These are phyloP conservation scores for Termitomyces sp. DNA, from an alignment of 768 basidiomycete genomes.

Conservation along the genomic window DNA sequence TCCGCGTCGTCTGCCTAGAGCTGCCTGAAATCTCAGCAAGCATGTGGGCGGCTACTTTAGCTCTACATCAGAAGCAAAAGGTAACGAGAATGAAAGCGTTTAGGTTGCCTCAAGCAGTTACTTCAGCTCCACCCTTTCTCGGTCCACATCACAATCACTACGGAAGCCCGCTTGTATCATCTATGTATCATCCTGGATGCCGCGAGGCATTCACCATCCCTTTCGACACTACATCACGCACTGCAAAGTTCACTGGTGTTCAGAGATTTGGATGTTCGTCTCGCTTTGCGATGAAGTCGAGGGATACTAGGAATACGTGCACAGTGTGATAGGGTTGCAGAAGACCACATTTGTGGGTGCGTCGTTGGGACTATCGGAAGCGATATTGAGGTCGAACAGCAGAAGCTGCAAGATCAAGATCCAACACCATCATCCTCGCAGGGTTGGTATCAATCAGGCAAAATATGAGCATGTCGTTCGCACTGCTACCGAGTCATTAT, in stretches of 20 bases:
- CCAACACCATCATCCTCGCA: conserved; percentile 30
- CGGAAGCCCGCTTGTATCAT: conserved; percentile 19
- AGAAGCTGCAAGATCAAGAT: conserved; percentile 44
- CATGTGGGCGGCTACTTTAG: conserved; percentile 55
- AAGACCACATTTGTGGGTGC: conserved; percentile 65
- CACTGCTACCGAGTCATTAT: conserved; percentile 70
- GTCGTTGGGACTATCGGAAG: conserved; percentile 53
- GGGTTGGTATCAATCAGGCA: not conserved
- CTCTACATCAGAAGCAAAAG: conserved; percentile 49
- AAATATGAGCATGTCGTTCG: conserved; percentile 42
- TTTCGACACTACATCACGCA: conserved; percentile 54
- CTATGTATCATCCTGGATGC: conserved; percentile 38
- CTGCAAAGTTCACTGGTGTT: conserved; percentile 60
- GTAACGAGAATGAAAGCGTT: conserved; percentile 46
- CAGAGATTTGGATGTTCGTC: conserved; percentile 71
- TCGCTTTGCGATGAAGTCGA: conserved; percentile 76
- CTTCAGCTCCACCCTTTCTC: conserved; percentile 23
- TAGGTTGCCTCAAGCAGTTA: conserved; percentile 29
- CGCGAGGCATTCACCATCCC: conserved; percentile 61
- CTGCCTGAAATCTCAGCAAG: no score
- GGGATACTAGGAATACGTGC: conserved; percentile 81
- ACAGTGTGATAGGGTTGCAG: conserved; percentile 66
- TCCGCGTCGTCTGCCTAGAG: no score
- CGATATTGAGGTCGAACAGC: conserved; percentile 53
- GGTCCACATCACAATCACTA: conserved; percentile 25